phyloP scores from a whole-genome alignment of 345 rosid species.

The Hibiscus mutabilis region DNA sequence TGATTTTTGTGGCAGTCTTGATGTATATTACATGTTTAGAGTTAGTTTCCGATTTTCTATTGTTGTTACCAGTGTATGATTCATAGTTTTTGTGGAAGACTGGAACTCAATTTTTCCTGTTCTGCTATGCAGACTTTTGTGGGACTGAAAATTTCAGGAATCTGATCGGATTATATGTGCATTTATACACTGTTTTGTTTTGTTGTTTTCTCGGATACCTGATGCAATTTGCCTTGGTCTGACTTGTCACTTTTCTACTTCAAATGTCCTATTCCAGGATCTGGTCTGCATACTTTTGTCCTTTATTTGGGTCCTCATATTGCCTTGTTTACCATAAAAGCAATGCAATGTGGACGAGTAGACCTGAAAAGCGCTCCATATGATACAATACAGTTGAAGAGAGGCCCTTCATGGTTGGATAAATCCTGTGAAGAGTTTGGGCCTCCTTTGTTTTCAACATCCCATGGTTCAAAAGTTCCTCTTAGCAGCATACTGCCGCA shows the following conservation, averaged over 20 bases:
- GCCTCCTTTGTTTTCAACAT: conserved; percentile 49
- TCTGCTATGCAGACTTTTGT: not conserved
- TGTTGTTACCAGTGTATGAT: not conserved
- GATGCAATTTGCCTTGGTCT: not conserved
- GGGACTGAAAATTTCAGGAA: not conserved
- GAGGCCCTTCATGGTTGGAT: conserved; percentile 88
- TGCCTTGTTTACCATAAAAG: conserved; percentile 89
- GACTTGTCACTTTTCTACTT: not conserved
- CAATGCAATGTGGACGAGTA: conserved; percentile 86
- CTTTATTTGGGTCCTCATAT: conserved; percentile 98
- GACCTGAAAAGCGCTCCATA: conserved; percentile 93
- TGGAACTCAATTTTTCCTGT: not conserved
- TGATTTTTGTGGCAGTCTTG: not conserved
- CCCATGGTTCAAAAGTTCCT: conserved; percentile 70
- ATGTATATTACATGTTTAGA: not conserved
- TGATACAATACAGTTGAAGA: conserved; percentile 83
- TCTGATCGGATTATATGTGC: not conserved
- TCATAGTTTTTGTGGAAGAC: not conserved
- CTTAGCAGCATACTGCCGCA: conserved; percentile 75
- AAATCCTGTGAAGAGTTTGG: conserved; percentile 86
- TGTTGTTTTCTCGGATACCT: not conserved
- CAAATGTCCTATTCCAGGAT: conserved; percentile 49
- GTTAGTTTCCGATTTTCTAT: not conserved
- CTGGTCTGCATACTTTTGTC: conserved; percentile 99
- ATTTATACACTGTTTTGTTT: not conserved